Evolutionary conservation across 2,329 filamentous ascomycete species (phyloP).

Genomic region (Bimuria novae-zelandiae): DNA sequence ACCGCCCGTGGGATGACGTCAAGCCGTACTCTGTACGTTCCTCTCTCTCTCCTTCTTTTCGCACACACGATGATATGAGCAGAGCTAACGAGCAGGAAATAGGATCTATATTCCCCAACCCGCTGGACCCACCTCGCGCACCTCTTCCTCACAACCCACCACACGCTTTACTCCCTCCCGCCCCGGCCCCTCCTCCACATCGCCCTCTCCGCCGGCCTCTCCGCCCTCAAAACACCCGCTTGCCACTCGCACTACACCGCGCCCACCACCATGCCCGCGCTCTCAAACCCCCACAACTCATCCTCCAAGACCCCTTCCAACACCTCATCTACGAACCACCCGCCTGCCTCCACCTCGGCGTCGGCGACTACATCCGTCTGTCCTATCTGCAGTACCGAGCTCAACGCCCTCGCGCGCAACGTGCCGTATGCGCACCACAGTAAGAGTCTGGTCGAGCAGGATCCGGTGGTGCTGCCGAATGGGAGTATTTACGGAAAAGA

Average conservation of each 20-base stretch:
- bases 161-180: conserved; percentile 81
- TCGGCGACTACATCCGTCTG: conserved; percentile 67
- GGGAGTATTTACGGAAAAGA: conserved; percentile 81
- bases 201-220: conserved; percentile 87
- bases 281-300: no score
- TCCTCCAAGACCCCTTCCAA: no score
- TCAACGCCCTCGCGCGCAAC: conserved; percentile 85
- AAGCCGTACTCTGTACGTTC: conserved; percentile 64
- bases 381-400: conserved; percentile 92
- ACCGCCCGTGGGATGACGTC: conserved; percentile 63
- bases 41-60: background rate
- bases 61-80: conserved; percentile 5
- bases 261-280: conserved; percentile 57
- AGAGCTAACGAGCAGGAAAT: conserved; percentile 20
- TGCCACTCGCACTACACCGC: conserved; percentile 75
- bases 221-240: conserved; percentile 91
- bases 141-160: conserved; percentile 84
- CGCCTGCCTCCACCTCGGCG: background rate
- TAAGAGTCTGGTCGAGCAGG: conserved; percentile 88
- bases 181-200: conserved; percentile 84
- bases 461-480: conserved; percentile 86
- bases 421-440: conserved; percentile 96
- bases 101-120: conserved; percentile 72
- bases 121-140: conserved; percentile 79
- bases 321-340: conserved; percentile 60